Evolutionary conservation across 768 basidiomycete species (phyloP).

Genomic region (Collybiopsis confluens): DNA sequence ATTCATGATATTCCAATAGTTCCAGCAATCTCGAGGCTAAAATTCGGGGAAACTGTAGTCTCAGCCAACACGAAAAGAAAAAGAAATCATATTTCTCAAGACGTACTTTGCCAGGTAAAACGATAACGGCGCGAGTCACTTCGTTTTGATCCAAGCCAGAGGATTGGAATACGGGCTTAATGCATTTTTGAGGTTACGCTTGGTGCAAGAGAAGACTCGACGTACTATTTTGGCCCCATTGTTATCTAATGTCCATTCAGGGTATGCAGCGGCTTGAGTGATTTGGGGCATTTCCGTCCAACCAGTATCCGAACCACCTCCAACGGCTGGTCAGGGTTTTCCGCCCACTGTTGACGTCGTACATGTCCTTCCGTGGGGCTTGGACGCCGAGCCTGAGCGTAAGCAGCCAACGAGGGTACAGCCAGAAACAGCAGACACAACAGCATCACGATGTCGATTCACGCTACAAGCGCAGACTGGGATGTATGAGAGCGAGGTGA

Average conservation of each 20-base stretch:
- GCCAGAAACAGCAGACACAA: background rate
- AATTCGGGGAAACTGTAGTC: too few relatives aligned
- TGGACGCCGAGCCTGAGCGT: background rate
- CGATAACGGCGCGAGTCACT: conserved; percentile 9
- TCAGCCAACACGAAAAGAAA: background rate
- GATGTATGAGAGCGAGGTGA: too few relatives aligned
- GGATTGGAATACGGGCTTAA: conserved; percentile 10
- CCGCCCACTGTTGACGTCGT: background rate
- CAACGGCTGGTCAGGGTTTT: conserved; percentile 7
- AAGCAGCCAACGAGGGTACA: background rate
- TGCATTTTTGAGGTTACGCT: background rate
- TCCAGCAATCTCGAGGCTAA: conserved; percentile 12
- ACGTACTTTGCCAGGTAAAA: conserved; percentile 8
- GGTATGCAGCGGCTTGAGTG: conserved; percentile 5
- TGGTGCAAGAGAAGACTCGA: background rate
- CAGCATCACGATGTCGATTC: too few relatives aligned
- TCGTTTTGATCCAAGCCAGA: conserved; percentile 6
- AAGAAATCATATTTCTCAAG: background rate
- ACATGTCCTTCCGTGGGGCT: background rate
- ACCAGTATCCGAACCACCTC: conserved; percentile 5
- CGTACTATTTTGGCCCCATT: conserved; percentile 3
- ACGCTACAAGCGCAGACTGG: too few relatives aligned
- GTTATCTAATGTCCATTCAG: conserved; percentile 4
- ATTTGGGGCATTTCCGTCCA: conserved; percentile 7
- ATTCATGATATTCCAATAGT: conserved; percentile 10